Evolutionary conservation across 1,139 yeast genomes (phyloP), one percentile per base, ranked within the genome.

Genomic region (Kluyveromyces marxianus): DNA sequence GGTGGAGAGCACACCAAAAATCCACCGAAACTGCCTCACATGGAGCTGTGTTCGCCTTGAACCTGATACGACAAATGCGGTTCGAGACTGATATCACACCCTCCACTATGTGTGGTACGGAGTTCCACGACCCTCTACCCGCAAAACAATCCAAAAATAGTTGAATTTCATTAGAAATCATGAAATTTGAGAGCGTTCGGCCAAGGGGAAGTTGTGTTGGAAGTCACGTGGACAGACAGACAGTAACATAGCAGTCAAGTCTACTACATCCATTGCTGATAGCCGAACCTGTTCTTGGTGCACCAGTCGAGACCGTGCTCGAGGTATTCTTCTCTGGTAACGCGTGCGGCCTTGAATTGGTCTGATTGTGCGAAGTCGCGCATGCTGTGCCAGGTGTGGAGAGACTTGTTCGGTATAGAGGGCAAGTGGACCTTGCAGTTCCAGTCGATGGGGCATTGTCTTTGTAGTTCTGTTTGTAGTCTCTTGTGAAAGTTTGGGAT

Each of bases 271-370:
- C 65, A 61, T 43, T 65, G 58, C 55, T 72, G 77, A 56, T 76
- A 81, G 1, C 89, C 89, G 69, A 84, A 83, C 58, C 83, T 82
- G 54, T 80, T 77, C 54, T 80, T 85, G 38, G 86, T 79, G 41
- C 65, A 55, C 83, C 88, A 83, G 53, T 82, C 85, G 14, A 82
- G 74, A 0, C 97, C 97, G 59, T 86, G 84, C 64, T 90, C 97
- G 56, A 79, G 75, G 59, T 89, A 90, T 47, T 90, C 97, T 50
- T 80, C 79, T 51, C 80, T 78, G 1, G 94, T 75, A 26, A 90
- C 79, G 50, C 79, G 72, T 6, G 83, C 75, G 44, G 75, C 72
- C 8, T 70, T 69, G 49, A 83, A 75, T 45, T 65, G 54, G 0
- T 69, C 71, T 2, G 76, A 79, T 36, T 75, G 60, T 25, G 80